Evolutionary conservation across 176 grass and related monocot species (phyloP).

Genomic region (Lolium perenne): DNA sequence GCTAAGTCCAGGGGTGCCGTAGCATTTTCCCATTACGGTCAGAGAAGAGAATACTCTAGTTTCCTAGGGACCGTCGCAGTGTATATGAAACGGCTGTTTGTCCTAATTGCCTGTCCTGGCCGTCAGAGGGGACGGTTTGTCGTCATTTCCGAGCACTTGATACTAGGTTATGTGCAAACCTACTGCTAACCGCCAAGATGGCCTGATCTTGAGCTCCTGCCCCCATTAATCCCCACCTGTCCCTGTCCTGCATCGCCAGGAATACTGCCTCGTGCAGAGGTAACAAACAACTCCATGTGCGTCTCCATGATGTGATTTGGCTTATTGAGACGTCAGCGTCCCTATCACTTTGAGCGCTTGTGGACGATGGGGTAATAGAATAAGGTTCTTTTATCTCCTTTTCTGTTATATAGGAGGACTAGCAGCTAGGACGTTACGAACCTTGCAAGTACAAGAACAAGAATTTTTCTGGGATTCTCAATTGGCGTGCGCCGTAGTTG

Average conservation of each 20-base stretch:
- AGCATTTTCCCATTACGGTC: neutral
- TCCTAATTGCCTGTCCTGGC: conserved; percentile 26
- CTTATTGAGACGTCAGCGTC: conserved; percentile 28
- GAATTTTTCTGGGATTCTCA: neutral
- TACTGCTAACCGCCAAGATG: neutral
- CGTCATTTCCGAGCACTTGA: conserved; percentile 5
- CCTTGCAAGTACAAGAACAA: neutral
- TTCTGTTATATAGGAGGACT: neutral
- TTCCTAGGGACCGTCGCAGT: no score
- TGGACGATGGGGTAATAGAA: neutral
- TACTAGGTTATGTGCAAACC: neutral
- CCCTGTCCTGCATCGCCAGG: neutral
- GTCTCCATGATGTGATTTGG: conserved; percentile 5
- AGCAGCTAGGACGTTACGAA: neutral
- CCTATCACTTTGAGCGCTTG: conserved; percentile 21
- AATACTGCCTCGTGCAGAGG: neutral
- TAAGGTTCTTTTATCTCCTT: neutral
- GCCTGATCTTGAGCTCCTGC: neutral
- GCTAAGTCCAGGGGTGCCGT: neutral
- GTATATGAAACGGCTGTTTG: neutral
- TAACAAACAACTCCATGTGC: conserved; percentile 25
- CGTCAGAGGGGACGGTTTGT: conserved; percentile 26
- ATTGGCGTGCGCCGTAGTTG: neutral
- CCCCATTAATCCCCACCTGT: neutral
- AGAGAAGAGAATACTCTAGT: no score